A percentile compares a stretch with the other conserved stretches of the same genome.
phyloP scores from a whole-genome alignment of 495 filamentous ascomycete genomes.

The Xylaria castorea region DNA sequence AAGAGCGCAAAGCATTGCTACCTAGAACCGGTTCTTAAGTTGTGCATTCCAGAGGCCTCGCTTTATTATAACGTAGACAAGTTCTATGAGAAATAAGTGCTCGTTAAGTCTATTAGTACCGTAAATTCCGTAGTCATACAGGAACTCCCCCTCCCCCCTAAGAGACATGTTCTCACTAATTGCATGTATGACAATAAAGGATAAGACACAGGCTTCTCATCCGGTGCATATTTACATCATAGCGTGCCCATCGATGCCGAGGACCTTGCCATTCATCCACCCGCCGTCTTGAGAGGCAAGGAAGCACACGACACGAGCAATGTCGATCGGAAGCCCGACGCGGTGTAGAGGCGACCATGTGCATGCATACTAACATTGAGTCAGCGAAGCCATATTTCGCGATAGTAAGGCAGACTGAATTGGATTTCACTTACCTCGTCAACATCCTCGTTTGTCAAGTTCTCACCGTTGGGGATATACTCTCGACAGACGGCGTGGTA shows the following conservation, averaged over 20 bases:
- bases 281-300: slow-evolving; percentile 69
- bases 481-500: slow-evolving; percentile 65
- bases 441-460: slow-evolving; percentile 48
- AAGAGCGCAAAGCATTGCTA: neutral
- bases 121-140: neutral
- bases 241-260: slow-evolving; percentile 55
- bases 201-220: neutral
- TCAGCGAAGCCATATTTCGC: neutral
- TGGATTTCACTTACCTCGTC: slow-evolving; percentile 34
- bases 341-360: slow-evolving; percentile 65
- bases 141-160: too few species aligned
- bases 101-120: neutral
- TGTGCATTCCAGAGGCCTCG: neutral
- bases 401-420: neutral
- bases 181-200: neutral
- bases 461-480: slow-evolving; percentile 67
- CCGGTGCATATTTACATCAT: slow-evolving; percentile 50
- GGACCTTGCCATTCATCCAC: slow-evolving; percentile 69
- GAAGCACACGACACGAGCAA: slow-evolving; percentile 70
- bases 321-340: slow-evolving; percentile 67
- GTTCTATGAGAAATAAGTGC: neutral
- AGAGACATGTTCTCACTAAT: neutral
- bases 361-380: slow-evolving; percentile 51
- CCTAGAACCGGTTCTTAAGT: neutral
- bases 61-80: neutral